These are phyloP conservation scores for Flueggea neowawraea DNA, from an alignment of 441 rosid genomes.

Conservation along the genomic window DNA sequence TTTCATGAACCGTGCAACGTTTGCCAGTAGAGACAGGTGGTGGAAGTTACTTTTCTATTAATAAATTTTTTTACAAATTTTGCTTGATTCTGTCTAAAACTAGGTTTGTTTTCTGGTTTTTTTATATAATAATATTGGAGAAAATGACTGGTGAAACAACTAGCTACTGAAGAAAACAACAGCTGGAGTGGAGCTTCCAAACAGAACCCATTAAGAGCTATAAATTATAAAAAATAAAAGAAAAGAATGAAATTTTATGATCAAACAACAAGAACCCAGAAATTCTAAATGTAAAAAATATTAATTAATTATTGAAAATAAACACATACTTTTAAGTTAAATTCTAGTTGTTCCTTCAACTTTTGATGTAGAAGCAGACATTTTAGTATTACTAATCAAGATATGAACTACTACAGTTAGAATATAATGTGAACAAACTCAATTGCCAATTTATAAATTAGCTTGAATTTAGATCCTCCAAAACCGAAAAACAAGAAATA, in stretches of 20 bases:
- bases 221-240: neutral
- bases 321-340: too few species aligned
- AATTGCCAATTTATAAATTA: too few species aligned
- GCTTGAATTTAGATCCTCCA: too few species aligned
- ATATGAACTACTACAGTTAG: too few species aligned
- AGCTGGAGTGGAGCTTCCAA: slow-evolving; percentile 17
- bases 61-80: slow-evolving; percentile 7
- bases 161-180: neutral
- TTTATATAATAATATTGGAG: neutral
- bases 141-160: too few species aligned
- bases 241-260: too few species aligned
- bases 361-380: too few species aligned
- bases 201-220: slow-evolving; percentile 12
- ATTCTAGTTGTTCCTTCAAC: too few species aligned
- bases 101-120: slow-evolving; percentile 11
- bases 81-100: neutral
- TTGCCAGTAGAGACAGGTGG: slow-evolving; percentile 21
- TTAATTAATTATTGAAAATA: too few species aligned
- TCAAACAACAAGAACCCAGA: neutral
- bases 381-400: too few species aligned
- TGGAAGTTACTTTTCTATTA: slow-evolving; percentile 31
- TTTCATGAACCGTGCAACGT: slow-evolving; percentile 13
- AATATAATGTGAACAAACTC: too few species aligned
- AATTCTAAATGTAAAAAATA: neutral
- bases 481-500: too few species aligned